These are phyloP conservation scores for Coemansia brasiliensis DNA, from an alignment of 192 early-diverging fungal species.

Conservation along the genomic window DNA sequence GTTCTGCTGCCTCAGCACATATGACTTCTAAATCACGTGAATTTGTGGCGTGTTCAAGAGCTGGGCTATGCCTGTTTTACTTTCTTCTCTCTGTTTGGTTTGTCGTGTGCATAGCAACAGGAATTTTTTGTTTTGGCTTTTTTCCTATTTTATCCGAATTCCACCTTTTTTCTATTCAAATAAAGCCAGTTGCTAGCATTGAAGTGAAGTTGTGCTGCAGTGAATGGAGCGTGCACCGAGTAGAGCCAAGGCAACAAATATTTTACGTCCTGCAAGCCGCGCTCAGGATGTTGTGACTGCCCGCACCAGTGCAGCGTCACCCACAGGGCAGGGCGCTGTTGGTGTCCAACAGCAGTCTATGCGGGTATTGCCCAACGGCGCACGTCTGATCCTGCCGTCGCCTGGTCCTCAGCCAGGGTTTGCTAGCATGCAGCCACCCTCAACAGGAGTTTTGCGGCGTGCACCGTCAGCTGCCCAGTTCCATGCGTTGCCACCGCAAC, in stretches of 20 bases:
- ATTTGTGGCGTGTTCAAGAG: constrained; percentile 4
- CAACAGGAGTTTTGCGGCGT: constrained; percentile 25
- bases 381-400: constrained; percentile 33
- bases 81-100: constrained; percentile 3
- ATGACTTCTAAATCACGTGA: constrained; percentile 6
- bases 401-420: constrained; percentile 13
- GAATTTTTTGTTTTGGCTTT: constrained; percentile 5
- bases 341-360: constrained; percentile 11
- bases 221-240: constrained; percentile 50
- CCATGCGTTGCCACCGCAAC: constrained; percentile 24
- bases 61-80: background rate
- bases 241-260: constrained; percentile 53
- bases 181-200: too few relatives aligned
- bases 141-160: background rate
- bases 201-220: background rate
- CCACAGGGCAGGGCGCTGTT: background rate
- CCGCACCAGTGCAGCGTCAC: constrained; percentile 6
- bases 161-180: background rate
- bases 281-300: constrained; percentile 26
- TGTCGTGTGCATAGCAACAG: too few relatives aligned
- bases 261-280: constrained; percentile 46
- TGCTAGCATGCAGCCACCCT: constrained; percentile 14
- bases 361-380: constrained; percentile 22
- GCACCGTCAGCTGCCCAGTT: constrained; percentile 44
- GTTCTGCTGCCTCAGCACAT: constrained; percentile 38